These are phyloP conservation scores for Alloteropsis angusta DNA, from an alignment of 202 grass and related monocot species.

Conservation along the genomic window DNA sequence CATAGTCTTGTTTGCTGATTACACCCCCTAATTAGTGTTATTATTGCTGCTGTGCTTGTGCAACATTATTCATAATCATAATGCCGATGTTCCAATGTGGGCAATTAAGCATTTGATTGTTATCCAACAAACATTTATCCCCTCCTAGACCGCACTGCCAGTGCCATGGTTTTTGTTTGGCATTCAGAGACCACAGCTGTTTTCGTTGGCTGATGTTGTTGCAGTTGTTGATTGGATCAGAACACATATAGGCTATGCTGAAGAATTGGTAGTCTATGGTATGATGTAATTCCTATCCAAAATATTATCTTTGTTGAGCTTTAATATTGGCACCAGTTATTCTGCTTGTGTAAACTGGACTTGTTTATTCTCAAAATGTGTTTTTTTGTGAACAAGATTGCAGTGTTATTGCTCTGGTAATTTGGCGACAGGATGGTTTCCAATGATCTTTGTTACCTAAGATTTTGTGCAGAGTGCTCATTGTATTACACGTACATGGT, in stretches of 20 bases:
- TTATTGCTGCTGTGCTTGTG: neutral
- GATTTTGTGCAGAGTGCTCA: no score
- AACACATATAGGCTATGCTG: neutral
- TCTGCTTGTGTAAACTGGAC: neutral
- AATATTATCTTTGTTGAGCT: neutral
- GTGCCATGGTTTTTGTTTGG: neutral
- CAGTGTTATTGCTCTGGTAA: neutral
- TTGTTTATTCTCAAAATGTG: neutral
- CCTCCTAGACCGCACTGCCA: neutral
- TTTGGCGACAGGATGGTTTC: neutral
- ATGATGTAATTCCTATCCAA: neutral
- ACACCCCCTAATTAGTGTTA: neutral
- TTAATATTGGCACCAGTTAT: neutral
- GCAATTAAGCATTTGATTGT: neutral
- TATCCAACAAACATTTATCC: neutral
- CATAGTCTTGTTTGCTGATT: neutral
- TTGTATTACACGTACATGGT: no score
- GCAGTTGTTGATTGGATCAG: neutral
- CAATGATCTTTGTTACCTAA: neutral
- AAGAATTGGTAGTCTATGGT: neutral
- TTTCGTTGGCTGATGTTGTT: neutral
- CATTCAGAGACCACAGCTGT: neutral
- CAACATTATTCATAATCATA: neutral
- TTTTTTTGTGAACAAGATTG: neutral
- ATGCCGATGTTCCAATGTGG: neutral